These are phyloP conservation scores for Castanea sativa DNA, from an alignment of 306 rosid genomes.

Conservation along the genomic window DNA sequence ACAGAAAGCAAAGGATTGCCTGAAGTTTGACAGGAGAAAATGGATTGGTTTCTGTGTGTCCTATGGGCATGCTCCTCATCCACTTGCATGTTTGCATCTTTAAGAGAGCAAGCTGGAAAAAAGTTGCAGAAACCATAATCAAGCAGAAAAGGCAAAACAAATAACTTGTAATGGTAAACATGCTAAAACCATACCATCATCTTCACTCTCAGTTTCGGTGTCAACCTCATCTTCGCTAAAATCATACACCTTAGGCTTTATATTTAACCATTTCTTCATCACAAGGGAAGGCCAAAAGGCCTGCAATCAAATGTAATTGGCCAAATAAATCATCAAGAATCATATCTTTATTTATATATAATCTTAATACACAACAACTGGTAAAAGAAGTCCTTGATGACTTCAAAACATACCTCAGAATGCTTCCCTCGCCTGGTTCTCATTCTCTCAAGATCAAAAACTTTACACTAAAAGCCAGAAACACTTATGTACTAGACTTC, in stretches of 20 bases:
- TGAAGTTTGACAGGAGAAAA: conserved; percentile 46
- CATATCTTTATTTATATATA: neutral
- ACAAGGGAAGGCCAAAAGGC: conserved; percentile 96
- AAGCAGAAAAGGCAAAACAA: conserved; percentile 12
- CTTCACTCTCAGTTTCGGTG: conserved; percentile 95
- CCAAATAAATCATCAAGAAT: conserved; percentile 14
- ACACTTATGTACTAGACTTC: conserved; percentile 26
- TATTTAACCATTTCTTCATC: conserved; percentile 96
- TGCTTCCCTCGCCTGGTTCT: conserved; percentile 64
- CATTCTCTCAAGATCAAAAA: conserved; percentile 50
- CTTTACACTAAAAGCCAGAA: conserved; percentile 18
- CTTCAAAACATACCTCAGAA: conserved; percentile 58
- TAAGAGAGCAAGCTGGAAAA: conserved; percentile 53
- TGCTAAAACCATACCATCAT: conserved; percentile 63
- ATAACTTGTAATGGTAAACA: neutral
- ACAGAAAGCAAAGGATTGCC: conserved; percentile 44
- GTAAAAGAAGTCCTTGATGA: conserved; percentile 9
- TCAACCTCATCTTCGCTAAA: conserved; percentile 97
- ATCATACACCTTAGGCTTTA: conserved; percentile 84
- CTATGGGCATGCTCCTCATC: conserved; percentile 39
- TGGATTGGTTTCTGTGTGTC: conserved; percentile 46
- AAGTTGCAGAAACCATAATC: conserved; percentile 28
- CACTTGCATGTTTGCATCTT: conserved; percentile 36
- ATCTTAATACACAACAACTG: conserved; percentile 10
- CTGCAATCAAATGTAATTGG: conserved; percentile 45